These are phyloP conservation scores for Phytopythium helicoides DNA, from an alignment of 352 stramenopile genomes.

Conservation along the genomic window DNA sequence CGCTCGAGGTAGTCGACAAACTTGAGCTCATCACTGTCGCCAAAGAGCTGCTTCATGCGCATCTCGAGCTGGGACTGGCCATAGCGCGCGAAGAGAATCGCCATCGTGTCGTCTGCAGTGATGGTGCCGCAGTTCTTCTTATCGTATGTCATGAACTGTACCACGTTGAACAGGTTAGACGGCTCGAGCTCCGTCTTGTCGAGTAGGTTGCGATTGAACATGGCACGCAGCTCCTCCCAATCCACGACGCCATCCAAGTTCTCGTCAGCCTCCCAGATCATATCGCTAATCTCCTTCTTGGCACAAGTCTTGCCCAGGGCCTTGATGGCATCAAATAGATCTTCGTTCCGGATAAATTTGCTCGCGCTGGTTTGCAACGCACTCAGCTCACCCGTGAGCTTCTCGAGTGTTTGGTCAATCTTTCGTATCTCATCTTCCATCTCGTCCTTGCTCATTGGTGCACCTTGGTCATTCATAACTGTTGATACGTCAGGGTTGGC, in stretches of 20 bases:
- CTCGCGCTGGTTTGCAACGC: constrained; percentile 46
- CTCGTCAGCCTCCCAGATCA: constrained; percentile 99
- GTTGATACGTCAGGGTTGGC: constrained; percentile 71
- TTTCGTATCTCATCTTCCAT: constrained; percentile 75
- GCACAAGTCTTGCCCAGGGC: constrained; percentile 89
- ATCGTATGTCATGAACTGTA: constrained; percentile 98
- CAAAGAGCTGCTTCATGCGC: constrained; percentile 91
- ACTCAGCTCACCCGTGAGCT: constrained; percentile 39
- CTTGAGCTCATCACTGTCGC: constrained; percentile 78
- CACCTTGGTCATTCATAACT: constrained; percentile 73
- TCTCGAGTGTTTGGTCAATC: constrained; percentile 58
- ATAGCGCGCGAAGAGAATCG: constrained; percentile 95
- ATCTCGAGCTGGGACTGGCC: constrained; percentile 87
- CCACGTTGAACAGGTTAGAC: constrained; percentile 95
- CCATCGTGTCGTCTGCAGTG: constrained; percentile 97
- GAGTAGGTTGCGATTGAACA: constrained; percentile 96
- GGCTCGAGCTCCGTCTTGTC: constrained; percentile 95
- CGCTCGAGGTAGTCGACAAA: constrained; percentile 83
- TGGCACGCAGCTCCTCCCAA: constrained; percentile 95
- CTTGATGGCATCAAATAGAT: constrained; percentile 94
- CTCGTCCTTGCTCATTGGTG: constrained; percentile 77
- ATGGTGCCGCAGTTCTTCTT: constrained; percentile 94
- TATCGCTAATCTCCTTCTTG: constrained; percentile 96
- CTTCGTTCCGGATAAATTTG: constrained; percentile 88
- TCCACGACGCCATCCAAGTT: constrained; percentile 94